Conservation (phyloP, 1,139 yeast genomes). For the Hemisphaericaspora lyxosophila region DNA sequence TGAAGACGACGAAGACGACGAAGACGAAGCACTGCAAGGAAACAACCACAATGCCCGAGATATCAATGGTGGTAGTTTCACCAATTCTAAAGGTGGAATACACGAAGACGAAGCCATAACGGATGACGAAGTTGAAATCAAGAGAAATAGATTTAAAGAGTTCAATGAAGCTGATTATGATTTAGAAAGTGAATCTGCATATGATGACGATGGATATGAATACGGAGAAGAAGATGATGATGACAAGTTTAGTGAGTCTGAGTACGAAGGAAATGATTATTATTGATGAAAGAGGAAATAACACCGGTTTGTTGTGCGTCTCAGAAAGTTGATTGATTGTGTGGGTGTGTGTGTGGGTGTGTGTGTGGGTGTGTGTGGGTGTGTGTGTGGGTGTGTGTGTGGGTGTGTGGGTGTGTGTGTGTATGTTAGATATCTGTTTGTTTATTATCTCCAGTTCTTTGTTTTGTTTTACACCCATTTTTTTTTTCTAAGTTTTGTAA, state of each 20-base stretch:
- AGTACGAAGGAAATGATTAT: conserved; percentile 48
- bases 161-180: conserved; percentile 52
- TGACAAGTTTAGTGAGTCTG: conserved; percentile 29
- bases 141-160: conserved; percentile 44
- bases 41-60: conserved; percentile 1
- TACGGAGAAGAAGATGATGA: conserved; percentile 23
- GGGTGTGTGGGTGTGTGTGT: too few relatives aligned
- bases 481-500: too few relatives aligned
- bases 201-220: conserved; percentile 25
- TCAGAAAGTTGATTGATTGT: too few relatives aligned
- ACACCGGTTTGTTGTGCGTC: not conserved
- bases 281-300: conserved; percentile 24
- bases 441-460: too few relatives aligned
- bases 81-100: conserved; percentile 16
- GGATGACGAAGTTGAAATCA: conserved; percentile 47
- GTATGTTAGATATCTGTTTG: too few relatives aligned
- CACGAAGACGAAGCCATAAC: conserved; percentile 31
- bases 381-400: too few relatives aligned
- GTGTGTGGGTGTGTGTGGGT: too few relatives aligned
- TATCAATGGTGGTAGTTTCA: conserved; percentile 16
- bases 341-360: too few relatives aligned
- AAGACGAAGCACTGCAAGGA: conserved; percentile 13
- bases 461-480: too few relatives aligned
- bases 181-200: conserved; percentile 37
- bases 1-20: conserved; percentile 35